These are phyloP conservation scores for Lentinula sp. DNA, from an alignment of 768 basidiomycete genomes.

Conservation along the genomic window DNA sequence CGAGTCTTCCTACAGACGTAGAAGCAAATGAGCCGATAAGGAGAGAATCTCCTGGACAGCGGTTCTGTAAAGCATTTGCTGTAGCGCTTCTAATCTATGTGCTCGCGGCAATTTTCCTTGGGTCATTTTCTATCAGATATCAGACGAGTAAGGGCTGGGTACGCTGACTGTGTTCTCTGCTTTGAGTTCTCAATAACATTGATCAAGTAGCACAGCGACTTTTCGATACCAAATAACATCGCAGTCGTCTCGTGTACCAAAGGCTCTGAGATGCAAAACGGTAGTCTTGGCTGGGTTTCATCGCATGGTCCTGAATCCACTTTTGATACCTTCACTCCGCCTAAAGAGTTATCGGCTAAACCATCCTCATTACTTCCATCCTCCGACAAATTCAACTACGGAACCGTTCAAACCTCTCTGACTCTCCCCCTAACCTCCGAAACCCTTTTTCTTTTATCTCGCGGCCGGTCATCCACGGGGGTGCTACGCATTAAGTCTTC, in stretches of 20 bases:
- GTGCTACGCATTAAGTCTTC: constrained; percentile 11
- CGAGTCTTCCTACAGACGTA: background rate
- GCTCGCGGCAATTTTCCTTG: background rate
- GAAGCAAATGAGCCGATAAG: background rate
- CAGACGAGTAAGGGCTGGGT: background rate
- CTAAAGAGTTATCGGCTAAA: background rate
- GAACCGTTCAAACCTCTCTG: background rate
- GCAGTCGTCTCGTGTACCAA: background rate
- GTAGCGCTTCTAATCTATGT: constrained; percentile 4
- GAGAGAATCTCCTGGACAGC: background rate
- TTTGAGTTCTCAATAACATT: background rate
- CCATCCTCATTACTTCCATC: background rate
- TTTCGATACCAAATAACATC: background rate
- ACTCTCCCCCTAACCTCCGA: background rate
- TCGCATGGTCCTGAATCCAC: background rate
- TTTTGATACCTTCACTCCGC: background rate
- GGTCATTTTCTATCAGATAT: background rate
- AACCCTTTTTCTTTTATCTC: constrained; percentile 26
- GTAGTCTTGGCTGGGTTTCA: background rate
- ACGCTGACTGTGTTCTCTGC: background rate
- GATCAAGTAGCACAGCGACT: constrained; percentile 1
- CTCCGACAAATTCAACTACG: background rate
- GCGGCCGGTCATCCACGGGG: constrained; percentile 19
- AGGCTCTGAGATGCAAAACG: constrained; percentile 1
- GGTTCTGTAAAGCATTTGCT: constrained; percentile 3